Evolutionary conservation across 192 early-diverging fungal genomes (phyloP).

Genomic region (Allomyces arbusculus): DNA sequence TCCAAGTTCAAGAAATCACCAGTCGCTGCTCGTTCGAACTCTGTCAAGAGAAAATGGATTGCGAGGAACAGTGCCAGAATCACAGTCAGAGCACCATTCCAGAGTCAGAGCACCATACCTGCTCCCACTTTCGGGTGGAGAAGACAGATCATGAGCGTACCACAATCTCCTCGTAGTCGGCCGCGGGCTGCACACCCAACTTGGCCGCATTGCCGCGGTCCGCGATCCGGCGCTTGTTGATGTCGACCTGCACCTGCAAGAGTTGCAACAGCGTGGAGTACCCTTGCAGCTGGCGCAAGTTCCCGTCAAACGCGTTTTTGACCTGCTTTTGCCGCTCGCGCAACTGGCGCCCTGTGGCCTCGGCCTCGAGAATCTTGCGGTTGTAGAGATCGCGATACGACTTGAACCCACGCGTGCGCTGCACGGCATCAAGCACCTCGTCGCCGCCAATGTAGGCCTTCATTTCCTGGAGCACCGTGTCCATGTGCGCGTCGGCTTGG

Average conservation of each 20-base stretch:
- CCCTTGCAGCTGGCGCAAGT: not conserved
- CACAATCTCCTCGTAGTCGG: not conserved
- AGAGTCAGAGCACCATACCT: not conserved
- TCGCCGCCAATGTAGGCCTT: constrained; percentile 43
- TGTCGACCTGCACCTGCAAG: not conserved
- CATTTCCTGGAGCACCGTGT: constrained; percentile 32
- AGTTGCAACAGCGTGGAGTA: not conserved
- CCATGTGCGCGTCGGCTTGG: constrained; percentile 13
- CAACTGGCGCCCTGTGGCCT: constrained; percentile 20
- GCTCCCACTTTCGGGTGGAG: not conserved
- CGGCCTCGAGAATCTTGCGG: constrained; percentile 24
- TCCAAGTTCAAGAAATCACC: not conserved
- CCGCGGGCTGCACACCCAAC: not conserved
- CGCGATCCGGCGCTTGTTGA: not conserved
- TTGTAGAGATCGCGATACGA: constrained; percentile 37
- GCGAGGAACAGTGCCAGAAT: no score
- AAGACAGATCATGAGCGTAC: not conserved
- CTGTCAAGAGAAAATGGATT: no score
- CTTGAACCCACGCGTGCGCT: constrained; percentile 36
- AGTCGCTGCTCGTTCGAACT: not conserved
- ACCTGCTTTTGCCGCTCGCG: constrained; percentile 29
- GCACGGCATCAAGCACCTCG: constrained; percentile 23
- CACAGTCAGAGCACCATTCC: no score
- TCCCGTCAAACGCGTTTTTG: constrained; percentile 13
- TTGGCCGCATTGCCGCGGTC: not conserved